Evolutionary conservation across 2,329 filamentous ascomycete species (phyloP).

Genomic region (Endoconidiophora laricicola): DNA sequence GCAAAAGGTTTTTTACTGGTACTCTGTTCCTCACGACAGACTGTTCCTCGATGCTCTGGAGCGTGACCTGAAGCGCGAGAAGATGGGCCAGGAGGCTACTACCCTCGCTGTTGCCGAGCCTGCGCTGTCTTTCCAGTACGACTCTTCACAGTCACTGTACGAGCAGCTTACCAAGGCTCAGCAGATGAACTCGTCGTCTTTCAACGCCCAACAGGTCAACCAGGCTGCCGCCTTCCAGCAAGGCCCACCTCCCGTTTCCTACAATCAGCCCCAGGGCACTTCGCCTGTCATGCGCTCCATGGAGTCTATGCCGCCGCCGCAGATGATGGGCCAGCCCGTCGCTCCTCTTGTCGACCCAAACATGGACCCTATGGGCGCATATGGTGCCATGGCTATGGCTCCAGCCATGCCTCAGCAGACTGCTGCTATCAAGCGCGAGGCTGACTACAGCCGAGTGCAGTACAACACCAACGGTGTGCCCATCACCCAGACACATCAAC

Average conservation of each 20-base stretch:
- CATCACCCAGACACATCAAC: conserved; percentile 66
- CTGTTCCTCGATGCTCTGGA: conserved; percentile 95
- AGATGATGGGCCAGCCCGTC: conserved; percentile 52
- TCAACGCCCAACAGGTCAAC: conserved; percentile 54
- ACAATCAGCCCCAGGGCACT: conserved; percentile 60
- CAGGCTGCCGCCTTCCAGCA: conserved; percentile 16
- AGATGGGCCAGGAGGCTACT: conserved; percentile 97
- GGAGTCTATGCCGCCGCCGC: conserved; percentile 85
- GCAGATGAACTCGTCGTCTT: conserved; percentile 95
- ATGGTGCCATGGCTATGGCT: conserved; percentile 53
- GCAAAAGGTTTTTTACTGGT: conserved; percentile 99
- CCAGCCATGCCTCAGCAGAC: conserved; percentile 48
- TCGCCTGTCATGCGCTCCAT: conserved; percentile 82
- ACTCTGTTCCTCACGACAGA: conserved; percentile 93
- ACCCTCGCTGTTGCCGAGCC: conserved; percentile 95
- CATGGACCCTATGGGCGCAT: conserved; percentile 59
- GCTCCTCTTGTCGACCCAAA: conserved; percentile 37
- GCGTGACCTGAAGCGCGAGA: conserved; percentile 94
- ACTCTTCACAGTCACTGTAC: conserved; percentile 96
- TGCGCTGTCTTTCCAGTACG: conserved; percentile 94
- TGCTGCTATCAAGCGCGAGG: conserved; percentile 64
- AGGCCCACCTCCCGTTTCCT: conserved; percentile 22
- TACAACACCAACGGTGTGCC: conserved; percentile 89
- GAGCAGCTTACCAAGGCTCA: conserved; percentile 99
- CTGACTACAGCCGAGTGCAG: conserved; percentile 64